Conservation (phyloP, 164 flowering plant genomes). For the Aristolochia contorta region DNA sequence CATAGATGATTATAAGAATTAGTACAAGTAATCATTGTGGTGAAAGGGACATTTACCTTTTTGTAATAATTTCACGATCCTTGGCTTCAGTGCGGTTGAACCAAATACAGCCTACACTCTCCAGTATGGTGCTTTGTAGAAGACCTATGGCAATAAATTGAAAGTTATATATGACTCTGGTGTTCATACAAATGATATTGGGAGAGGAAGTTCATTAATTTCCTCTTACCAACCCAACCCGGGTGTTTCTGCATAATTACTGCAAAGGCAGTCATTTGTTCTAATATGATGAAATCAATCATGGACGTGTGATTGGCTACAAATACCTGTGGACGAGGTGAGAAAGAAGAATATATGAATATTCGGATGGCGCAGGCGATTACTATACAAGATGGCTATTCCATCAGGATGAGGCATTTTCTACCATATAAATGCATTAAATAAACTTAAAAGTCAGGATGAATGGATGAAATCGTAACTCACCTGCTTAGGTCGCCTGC, state of each 20-base stretch:
- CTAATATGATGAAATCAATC: constrained; percentile 94
- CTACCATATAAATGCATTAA: too few species aligned
- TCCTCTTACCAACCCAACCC: constrained; percentile 98
- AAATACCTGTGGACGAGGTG: constrained; percentile 56
- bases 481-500: constrained; percentile 90
- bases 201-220: background rate
- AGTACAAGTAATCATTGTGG: background rate
- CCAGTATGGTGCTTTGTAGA: constrained; percentile 81
- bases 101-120: constrained; percentile 97
- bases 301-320: constrained; percentile 98
- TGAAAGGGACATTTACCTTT: constrained; percentile 41
- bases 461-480: background rate
- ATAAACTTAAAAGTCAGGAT: too few species aligned
- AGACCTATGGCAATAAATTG: constrained; percentile 35
- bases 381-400: too few species aligned
- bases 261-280: constrained; percentile 98
- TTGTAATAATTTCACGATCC: constrained; percentile 89
- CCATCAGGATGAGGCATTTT: too few species aligned
- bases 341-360: background rate
- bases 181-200: too few species aligned
- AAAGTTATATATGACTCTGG: too few species aligned
- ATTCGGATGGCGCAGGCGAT: too few species aligned
- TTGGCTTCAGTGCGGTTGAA: constrained; percentile 88
- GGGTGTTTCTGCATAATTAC: constrained; percentile 99
- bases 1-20: background rate